Percentiles rank a stretch among this genome's conserved stretches.
Conservation (phyloP, 83 land plant genomes). For the Isoetes engelmannii region DNA sequence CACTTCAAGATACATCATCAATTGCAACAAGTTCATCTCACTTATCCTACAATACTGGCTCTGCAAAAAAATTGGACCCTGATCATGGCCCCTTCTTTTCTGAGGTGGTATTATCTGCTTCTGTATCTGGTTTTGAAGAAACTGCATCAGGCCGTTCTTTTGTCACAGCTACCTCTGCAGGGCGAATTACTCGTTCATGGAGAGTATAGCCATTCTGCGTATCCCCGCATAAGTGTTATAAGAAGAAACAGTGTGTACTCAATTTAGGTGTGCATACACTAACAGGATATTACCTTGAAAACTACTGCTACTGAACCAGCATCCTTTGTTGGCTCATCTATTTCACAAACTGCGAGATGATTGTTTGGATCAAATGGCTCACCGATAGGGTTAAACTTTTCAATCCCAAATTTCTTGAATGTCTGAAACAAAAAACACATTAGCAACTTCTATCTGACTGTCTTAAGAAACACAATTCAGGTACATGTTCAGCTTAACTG, state of each 20-base stretch:
- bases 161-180: slow-evolving; percentile 82
- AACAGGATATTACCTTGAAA: slow-evolving; percentile 49
- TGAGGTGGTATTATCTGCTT: too few relatives aligned
- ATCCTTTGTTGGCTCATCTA: slow-evolving; percentile 64
- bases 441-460: not conserved
- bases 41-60: too few relatives aligned
- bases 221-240: not conserved
- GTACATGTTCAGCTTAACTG: too few relatives aligned
- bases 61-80: too few relatives aligned
- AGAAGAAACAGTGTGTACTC: not conserved
- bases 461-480: too few relatives aligned
- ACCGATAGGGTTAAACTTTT: slow-evolving; percentile 63
- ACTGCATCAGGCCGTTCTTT: not conserved
- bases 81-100: too few relatives aligned
- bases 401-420: slow-evolving; percentile 63
- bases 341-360: slow-evolving; percentile 77
- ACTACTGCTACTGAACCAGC: slow-evolving; percentile 74
- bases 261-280: not conserved
- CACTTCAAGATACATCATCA: too few relatives aligned
- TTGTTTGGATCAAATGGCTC: slow-evolving; percentile 79
- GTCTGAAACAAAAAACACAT: slow-evolving; percentile 41
- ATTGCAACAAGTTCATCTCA: too few relatives aligned
- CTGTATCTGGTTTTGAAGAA: too few relatives aligned
- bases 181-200: slow-evolving; percentile 71
- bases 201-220: slow-evolving; percentile 70